Base-by-base conservation (phyloP, 2,329 filamentous ascomycete genomes). In the Trichoderma gracile region DNA sequence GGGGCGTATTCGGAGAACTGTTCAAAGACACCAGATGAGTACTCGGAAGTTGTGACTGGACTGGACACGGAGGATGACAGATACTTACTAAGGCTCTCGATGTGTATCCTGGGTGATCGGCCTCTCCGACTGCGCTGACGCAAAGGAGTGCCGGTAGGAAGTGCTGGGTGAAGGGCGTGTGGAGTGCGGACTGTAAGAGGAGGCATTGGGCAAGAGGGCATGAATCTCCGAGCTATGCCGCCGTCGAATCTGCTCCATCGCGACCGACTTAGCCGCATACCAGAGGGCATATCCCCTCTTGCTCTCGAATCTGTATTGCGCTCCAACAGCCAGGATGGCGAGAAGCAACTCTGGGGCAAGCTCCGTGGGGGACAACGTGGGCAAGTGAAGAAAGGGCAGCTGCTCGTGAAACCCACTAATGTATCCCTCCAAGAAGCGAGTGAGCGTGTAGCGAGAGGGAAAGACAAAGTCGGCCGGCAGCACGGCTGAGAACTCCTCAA, bases 341-440 rank as follows among this genome's bases (percentile, higher is more conserved):
- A 92, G 76, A 5, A 90, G 77, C 4, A 92, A 77, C 73, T 91
- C 89, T 0, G 88, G 84, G 0, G 87, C 85, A n/a, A 86, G 81
- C n/a, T 86, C 84, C 8, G 83, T 83, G 0, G 87, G 82, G 1
- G 81, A 80, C 53, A 91, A 79, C 0, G 88, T 91, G 0, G 89
- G 86, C 5, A 90, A 77, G 71, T 92, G 89, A 30, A 92, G 78
- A 66, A 91, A 82, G 0, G 82, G 82, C 0, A 84, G 71, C 66
- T 84, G 80, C 59, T 84, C 81, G 63, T 85, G 82, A 65, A 91
- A 90, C 0, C 88, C 88, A 65, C 82, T 85, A 60, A 90, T 84
- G 69, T 90, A 92, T 1, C 88, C 88, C 65, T 89, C 87, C 38
- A 91, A 75, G 67, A 91, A 91, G 40, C 89, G 78, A 3, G 86